Evolutionary conservation across 78 protist species (phyloP).

Genomic region (Polysphondylium violaceum): DNA sequence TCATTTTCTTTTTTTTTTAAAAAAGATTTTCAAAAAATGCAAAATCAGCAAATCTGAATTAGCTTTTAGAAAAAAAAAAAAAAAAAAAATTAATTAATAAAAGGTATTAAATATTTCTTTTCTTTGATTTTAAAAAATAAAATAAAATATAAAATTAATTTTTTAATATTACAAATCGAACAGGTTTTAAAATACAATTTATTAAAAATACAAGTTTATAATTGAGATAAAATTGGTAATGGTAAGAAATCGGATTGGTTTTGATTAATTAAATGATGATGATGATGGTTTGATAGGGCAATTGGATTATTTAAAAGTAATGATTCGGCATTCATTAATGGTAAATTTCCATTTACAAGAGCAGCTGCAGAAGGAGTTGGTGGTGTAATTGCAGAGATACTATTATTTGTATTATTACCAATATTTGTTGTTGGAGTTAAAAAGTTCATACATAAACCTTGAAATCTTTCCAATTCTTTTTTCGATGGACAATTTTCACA

Average conservation of each 20-base stretch:
- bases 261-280: not conserved
- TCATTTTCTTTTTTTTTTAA: not conserved
- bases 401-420: constrained; percentile 3
- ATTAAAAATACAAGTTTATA: not conserved
- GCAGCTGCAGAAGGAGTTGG: too few relatives aligned
- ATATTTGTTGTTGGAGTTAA: constrained; percentile 3
- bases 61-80: not conserved
- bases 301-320: too few relatives aligned
- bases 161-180: constrained; percentile 1
- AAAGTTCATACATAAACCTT: constrained; percentile 33
- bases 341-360: too few relatives aligned
- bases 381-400: constrained; percentile 18
- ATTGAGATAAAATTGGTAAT: constrained; percentile 15
- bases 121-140: not conserved
- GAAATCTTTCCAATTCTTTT: constrained; percentile 36
- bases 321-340: too few relatives aligned
- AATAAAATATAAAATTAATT: too few relatives aligned
- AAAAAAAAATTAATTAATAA: too few relatives aligned
- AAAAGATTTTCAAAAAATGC: not conserved
- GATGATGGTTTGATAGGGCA: constrained; percentile 11
- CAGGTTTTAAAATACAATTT: constrained; percentile 1
- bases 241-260: constrained; percentile 6
- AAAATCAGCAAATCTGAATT: not conserved
- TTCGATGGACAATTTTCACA: constrained; percentile 48
- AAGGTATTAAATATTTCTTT: too few relatives aligned